Percentiles rank a stretch among this genome's conserved stretches.
Conservation (phyloP, 2,329 filamentous ascomycete genomes). For the Endothia cerciana region DNA sequence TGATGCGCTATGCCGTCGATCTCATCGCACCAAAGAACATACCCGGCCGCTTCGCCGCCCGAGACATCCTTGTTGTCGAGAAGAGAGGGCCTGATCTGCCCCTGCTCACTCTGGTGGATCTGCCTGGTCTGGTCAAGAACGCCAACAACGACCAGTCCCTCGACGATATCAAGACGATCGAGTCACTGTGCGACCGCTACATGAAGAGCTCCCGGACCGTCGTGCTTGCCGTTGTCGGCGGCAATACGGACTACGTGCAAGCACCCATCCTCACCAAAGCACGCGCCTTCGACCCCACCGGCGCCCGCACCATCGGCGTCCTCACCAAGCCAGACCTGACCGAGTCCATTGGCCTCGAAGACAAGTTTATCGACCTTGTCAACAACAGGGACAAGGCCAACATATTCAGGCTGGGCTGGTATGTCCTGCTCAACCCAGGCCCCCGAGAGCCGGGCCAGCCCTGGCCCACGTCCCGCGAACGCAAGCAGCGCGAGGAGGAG, state of each 20-base stretch:
- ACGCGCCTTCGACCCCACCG: constrained; percentile 53
- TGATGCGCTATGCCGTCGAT: constrained; percentile 56
- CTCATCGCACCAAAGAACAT: constrained; percentile 55
- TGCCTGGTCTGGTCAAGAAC: constrained; percentile 61
- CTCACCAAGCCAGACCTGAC: constrained; percentile 58
- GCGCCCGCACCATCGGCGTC: constrained; percentile 55
- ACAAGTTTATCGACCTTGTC: constrained; percentile 58
- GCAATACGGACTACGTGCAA: constrained; percentile 59
- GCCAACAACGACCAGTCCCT: constrained; percentile 57
- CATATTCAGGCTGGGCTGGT: constrained; percentile 57
- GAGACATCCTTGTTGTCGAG: constrained; percentile 61
- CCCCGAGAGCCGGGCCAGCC: constrained; percentile 47
- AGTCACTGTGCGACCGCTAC: constrained; percentile 55
- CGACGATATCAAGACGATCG: constrained; percentile 57
- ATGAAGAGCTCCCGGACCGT: constrained; percentile 61
- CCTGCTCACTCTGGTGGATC: constrained; percentile 63
- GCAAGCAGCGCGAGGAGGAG: constrained; percentile 47
- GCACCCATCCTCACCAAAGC: constrained; percentile 56
- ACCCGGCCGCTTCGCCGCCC: constrained; percentile 54
- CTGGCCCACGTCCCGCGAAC: constrained; percentile 48
- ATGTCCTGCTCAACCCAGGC: constrained; percentile 54
- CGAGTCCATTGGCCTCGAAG: constrained; percentile 55
- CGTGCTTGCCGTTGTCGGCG: constrained; percentile 59
- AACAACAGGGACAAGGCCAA: constrained; percentile 55
- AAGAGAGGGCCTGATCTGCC: constrained; percentile 62